Conservation (phyloP, 2,329 filamentous ascomycete species). For the Epichloe elymi region DNA sequence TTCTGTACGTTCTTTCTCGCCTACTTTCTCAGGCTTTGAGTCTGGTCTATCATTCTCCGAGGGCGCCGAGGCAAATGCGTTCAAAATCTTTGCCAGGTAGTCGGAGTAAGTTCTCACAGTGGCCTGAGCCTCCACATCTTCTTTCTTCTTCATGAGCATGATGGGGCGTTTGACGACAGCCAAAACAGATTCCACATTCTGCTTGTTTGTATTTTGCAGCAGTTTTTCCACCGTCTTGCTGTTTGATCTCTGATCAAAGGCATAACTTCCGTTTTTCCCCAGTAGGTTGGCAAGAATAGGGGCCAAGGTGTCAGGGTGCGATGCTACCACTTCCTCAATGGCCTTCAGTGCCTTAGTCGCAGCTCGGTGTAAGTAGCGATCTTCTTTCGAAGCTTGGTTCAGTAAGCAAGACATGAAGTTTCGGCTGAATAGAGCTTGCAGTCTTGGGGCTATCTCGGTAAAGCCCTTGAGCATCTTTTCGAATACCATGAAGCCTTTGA, state of each 20-base stretch:
- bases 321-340: conserved; percentile 51
- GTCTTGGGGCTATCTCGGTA: conserved; percentile 32
- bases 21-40: not conserved
- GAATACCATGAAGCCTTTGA: conserved; percentile 81
- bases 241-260: conserved; percentile 77
- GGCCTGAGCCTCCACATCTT: conserved; percentile 16
- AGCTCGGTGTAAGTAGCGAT: conserved; percentile 67
- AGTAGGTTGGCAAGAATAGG: conserved; percentile 56
- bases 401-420: conserved; percentile 73
- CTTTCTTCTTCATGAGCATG: conserved; percentile 13
- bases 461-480: conserved; percentile 54
- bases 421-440: conserved; percentile 57
- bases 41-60: not conserved
- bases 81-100: conserved; percentile 40
- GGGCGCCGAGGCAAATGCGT: conserved; percentile 17
- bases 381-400: conserved; percentile 67
- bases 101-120: conserved; percentile 36
- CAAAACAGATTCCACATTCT: conserved; percentile 42
- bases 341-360: conserved; percentile 64
- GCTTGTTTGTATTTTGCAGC: conserved; percentile 43
- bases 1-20: conserved; percentile 12
- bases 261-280: conserved; percentile 54
- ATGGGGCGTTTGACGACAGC: conserved; percentile 33
- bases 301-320: conserved; percentile 44
- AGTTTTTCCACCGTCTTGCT: conserved; percentile 73